Conservation (phyloP, 257 asterid species). For the Solanum etuberosum region DNA sequence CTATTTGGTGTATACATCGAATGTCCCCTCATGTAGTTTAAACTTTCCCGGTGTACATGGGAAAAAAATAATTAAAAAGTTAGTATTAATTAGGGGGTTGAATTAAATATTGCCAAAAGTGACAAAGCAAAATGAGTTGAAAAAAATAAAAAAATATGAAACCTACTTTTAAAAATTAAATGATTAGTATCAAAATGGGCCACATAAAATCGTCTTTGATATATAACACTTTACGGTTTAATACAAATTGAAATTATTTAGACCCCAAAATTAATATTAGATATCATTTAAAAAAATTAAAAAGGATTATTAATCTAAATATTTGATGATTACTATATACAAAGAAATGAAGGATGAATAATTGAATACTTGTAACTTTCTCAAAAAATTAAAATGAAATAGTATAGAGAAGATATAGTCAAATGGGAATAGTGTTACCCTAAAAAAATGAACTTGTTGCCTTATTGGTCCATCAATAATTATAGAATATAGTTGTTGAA, state of each 20-base stretch:
- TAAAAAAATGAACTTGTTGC: not conserved
- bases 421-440: not conserved
- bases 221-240: no score
- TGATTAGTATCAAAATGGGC: not conserved
- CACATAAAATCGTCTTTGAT: not conserved
- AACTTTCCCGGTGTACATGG: not conserved
- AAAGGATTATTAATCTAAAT: no score
- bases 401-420: not conserved
- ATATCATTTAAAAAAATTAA: rapidly evolving
- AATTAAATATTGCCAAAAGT: not conserved
- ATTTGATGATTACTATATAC: not conserved
- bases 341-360: not conserved
- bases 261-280: no score
- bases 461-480: not conserved
- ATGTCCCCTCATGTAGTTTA: not conserved
- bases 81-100: not conserved
- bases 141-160: not conserved
- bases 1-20: no score
- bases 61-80: not conserved
- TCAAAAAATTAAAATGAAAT: no score
- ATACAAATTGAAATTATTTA: no score
- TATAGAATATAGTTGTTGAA: not conserved
- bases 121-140: not conserved
- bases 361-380: not conserved
- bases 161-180: not conserved